Conservation (phyloP, 495 filamentous ascomycete species). For the Aspergillus wentii region DNA sequence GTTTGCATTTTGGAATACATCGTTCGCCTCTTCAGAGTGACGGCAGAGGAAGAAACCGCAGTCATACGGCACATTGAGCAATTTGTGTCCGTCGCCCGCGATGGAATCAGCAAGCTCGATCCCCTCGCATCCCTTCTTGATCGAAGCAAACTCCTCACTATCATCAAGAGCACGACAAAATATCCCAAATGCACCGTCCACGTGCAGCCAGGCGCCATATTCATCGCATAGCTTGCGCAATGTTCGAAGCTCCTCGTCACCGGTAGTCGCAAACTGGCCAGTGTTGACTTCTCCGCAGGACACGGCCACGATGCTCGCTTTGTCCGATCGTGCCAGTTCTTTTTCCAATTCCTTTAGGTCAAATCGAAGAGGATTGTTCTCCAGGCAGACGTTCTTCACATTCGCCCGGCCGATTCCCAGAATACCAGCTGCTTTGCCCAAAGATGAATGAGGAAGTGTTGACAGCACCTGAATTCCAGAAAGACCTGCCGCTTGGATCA, state of each 20-base stretch:
- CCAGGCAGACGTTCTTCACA: constrained; percentile 54
- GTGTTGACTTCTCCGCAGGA: constrained; percentile 91
- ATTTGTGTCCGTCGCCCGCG: constrained; percentile 80
- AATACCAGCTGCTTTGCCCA: constrained; percentile 76
- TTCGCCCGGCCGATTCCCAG: constrained; percentile 71
- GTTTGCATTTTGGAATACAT: constrained; percentile 78
- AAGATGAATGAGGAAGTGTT: constrained; percentile 75
- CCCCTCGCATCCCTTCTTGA: constrained; percentile 54
- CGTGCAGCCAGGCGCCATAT: constrained; percentile 83
- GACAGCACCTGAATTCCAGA: constrained; percentile 70
- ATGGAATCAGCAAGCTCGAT: constrained; percentile 87
- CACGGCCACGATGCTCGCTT: constrained; percentile 68
- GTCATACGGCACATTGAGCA: constrained; percentile 96
- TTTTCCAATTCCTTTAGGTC: constrained; percentile 58
- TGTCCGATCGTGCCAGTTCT: constrained; percentile 41
- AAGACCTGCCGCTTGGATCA: constrained; percentile 58
- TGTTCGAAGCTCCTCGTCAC: constrained; percentile 52
- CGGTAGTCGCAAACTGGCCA: constrained; percentile 68
- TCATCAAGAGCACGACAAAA: constrained; percentile 64
- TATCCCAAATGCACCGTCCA: constrained; percentile 87
- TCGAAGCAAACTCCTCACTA: constrained; percentile 51
- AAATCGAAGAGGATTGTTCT: constrained; percentile 56
- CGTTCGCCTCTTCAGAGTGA: constrained; percentile 46
- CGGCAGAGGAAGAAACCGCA: constrained; percentile 83
- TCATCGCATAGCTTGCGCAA: constrained; percentile 66